Evolutionary conservation across 1,284 basidiomycete species (phyloP).

Genomic region (Rhodotorula sp.): DNA sequence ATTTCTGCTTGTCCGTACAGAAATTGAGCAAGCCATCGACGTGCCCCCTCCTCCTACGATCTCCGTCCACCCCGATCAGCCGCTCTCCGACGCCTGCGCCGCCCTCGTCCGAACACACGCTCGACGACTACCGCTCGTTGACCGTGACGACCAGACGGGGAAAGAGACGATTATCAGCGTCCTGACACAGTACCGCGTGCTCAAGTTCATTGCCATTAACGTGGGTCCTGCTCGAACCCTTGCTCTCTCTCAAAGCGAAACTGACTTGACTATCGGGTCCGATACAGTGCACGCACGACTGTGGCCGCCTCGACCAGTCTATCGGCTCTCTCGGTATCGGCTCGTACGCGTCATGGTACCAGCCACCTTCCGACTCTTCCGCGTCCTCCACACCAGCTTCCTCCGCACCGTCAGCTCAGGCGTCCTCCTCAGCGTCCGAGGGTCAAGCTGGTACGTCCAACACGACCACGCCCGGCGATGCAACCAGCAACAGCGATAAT

Average conservation of each 20-base stretch:
- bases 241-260: background rate
- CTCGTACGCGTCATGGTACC: slow-evolving; percentile 70
- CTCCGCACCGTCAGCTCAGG: background rate
- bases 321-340: slow-evolving; percentile 88
- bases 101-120: slow-evolving; percentile 94
- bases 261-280: background rate
- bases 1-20: slow-evolving; percentile 53
- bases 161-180: slow-evolving; percentile 95
- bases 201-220: slow-evolving; percentile 99
- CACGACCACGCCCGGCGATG: background rate
- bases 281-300: slow-evolving; percentile 62
- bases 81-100: slow-evolving; percentile 86
- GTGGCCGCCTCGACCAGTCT: slow-evolving; percentile 67
- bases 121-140: slow-evolving; percentile 87
- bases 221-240: slow-evolving; percentile 56
- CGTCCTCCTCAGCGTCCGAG: background rate
- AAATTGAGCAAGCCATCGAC: slow-evolving; percentile 88
- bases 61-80: slow-evolving; percentile 80
- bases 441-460: background rate
- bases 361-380: slow-evolving; percentile 22
- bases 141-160: slow-evolving; percentile 87
- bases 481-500: background rate
- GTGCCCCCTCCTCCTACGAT: slow-evolving; percentile 90
- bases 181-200: slow-evolving; percentile 92
- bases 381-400: slow-evolving; percentile 7